phyloP scores from a whole-genome alignment of 768 basidiomycete genomes.

The Lactarius pseudohatsudake region DNA sequence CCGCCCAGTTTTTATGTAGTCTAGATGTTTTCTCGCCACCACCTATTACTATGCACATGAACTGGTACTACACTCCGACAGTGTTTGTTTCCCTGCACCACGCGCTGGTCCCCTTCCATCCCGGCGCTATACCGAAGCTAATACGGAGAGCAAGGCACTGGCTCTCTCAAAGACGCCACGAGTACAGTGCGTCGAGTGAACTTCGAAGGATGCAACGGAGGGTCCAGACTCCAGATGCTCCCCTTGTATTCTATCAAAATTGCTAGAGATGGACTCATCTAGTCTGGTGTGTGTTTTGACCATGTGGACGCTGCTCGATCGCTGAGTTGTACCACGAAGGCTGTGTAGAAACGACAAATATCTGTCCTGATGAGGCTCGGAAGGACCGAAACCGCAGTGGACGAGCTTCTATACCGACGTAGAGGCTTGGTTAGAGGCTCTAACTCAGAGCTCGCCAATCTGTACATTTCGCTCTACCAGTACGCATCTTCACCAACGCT shows the following conservation, averaged over 20 bases:
- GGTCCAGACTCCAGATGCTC: conserved; percentile 44
- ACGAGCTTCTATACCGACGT: conserved; percentile 82
- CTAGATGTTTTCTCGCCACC: too few species aligned
- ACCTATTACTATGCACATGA: too few species aligned
- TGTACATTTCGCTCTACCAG: conserved; percentile 68
- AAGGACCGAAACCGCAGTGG: conserved; percentile 62
- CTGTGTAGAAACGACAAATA: conserved; percentile 78
- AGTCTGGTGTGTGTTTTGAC: conserved; percentile 57
- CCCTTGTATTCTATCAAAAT: conserved; percentile 60
- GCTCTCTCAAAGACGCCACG: conserved; percentile 77
- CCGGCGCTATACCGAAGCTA: too few species aligned
- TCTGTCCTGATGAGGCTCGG: conserved; percentile 65
- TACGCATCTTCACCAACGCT: conserved; percentile 39
- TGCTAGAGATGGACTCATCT: conserved; percentile 63
- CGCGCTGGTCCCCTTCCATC: too few species aligned
- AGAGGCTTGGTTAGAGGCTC: conserved; percentile 48
- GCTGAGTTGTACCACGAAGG: conserved; percentile 39
- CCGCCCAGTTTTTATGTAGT: too few species aligned
- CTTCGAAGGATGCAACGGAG: conserved; percentile 71
- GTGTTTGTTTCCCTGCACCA: too few species aligned
- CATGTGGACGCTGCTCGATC: background rate
- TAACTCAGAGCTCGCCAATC: conserved; percentile 79
- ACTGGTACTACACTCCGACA: too few species aligned
- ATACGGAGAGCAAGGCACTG: conserved; percentile 34
- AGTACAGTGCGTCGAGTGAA: conserved; percentile 73